Evolutionary conservation across 140 eudicot species (phyloP).

Genomic region (Oenanthe javanica): DNA sequence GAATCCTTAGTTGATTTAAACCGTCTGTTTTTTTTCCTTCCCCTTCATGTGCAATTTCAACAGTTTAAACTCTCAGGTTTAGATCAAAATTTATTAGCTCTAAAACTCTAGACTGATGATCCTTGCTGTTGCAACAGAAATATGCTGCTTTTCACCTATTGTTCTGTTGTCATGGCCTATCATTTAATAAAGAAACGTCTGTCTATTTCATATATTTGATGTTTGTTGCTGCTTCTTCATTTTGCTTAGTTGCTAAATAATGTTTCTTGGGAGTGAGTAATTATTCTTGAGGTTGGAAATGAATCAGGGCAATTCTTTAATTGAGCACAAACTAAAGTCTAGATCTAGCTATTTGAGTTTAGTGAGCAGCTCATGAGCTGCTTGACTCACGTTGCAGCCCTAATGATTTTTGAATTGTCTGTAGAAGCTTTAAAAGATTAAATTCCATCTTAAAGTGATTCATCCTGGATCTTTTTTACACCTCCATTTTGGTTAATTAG

Average conservation of each 20-base stretch:
- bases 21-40: background rate
- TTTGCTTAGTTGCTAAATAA: background rate
- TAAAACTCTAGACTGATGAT: background rate
- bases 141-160: too few relatives aligned
- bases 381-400: background rate
- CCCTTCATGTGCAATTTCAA: background rate
- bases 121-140: too few relatives aligned
- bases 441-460: background rate
- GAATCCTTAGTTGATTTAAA: background rate
- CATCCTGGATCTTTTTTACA: background rate
- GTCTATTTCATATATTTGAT: background rate
- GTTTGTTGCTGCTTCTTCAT: background rate
- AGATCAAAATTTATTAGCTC: background rate
- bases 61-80: background rate
- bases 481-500: background rate
- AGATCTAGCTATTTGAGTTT: background rate
- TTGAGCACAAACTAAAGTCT: background rate
- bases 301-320: background rate
- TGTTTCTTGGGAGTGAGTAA: background rate
- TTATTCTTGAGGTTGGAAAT: background rate
- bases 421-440: background rate
- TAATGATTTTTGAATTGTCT: background rate
- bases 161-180: too few relatives aligned
- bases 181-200: background rate
- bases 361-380: background rate